phyloP scores from a whole-genome alignment of 371 early-diverging fungal genomes.

The Dentiscutata heterogama region DNA sequence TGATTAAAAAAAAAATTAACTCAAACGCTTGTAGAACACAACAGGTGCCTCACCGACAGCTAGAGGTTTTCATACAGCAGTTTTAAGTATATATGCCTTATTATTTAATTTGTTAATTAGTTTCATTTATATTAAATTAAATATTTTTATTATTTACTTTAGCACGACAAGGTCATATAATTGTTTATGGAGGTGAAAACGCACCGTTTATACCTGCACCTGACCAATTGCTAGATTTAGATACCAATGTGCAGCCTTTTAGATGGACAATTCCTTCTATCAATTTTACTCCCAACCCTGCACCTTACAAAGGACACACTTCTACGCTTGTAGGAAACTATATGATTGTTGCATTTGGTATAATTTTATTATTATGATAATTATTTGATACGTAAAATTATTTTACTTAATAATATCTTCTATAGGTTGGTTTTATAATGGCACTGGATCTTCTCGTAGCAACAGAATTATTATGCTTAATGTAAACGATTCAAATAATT shows the following conservation, averaged over 20 bases:
- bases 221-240: background rate
- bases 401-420: too few relatives aligned
- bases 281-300: background rate
- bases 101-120: background rate
- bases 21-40: background rate
- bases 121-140: background rate
- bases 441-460: too few relatives aligned
- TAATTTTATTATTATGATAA: background rate
- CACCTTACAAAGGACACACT: background rate
- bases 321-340: background rate
- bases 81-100: background rate
- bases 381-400: too few relatives aligned
- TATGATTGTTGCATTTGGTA: background rate
- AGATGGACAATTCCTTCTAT: background rate
- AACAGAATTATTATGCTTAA: too few relatives aligned
- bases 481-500: too few relatives aligned
- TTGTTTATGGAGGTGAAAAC: background rate
- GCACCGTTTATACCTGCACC: background rate
- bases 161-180: background rate
- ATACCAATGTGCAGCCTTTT: background rate
- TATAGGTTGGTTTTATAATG: too few relatives aligned
- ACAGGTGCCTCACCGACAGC: background rate
- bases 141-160: background rate
- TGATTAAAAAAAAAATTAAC: too few relatives aligned
- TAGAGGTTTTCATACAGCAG: background rate